These are phyloP conservation scores for Mycena capillaripes DNA, from an alignment of 768 basidiomycete genomes.

Conservation along the genomic window DNA sequence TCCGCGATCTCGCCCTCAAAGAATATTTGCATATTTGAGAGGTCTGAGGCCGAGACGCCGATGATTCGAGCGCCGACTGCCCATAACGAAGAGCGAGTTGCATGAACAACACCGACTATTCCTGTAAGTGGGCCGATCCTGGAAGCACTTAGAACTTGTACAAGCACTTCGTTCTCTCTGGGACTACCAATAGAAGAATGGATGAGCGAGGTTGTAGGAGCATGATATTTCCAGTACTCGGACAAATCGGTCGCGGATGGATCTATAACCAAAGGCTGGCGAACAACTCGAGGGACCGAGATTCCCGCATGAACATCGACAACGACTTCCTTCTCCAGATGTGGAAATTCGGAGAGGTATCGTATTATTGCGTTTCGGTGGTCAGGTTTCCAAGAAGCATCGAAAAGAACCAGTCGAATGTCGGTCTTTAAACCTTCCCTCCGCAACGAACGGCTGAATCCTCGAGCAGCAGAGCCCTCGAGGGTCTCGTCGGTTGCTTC, in stretches of 20 bases:
- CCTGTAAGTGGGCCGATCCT: neutral
- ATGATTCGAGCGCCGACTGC: neutral
- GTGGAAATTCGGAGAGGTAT: neutral
- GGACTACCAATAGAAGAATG: neutral
- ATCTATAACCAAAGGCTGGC: neutral
- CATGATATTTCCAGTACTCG: neutral
- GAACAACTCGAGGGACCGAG: neutral
- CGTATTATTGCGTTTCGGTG: neutral
- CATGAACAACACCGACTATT: neutral
- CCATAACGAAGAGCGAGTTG: neutral
- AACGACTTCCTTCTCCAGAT: neutral
- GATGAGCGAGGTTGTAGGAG: neutral
- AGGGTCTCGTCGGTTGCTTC: neutral
- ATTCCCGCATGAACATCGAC: neutral
- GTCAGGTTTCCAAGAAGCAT: neutral
- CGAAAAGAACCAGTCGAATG: neutral
- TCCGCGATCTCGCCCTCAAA: constrained; percentile 4
- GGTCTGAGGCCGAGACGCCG: neutral
- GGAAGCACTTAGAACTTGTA: neutral
- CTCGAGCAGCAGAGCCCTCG: neutral
- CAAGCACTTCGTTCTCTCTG: neutral
- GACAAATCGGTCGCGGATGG: neutral
- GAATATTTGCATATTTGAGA: neutral
- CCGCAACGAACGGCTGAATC: neutral
- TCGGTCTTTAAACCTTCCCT: neutral